Percentiles rank a stretch among this genome's conserved stretches.
These are phyloP conservation scores for Neurospora sp. DNA, from an alignment of 495 filamentous ascomycete species.

Conservation along the genomic window DNA sequence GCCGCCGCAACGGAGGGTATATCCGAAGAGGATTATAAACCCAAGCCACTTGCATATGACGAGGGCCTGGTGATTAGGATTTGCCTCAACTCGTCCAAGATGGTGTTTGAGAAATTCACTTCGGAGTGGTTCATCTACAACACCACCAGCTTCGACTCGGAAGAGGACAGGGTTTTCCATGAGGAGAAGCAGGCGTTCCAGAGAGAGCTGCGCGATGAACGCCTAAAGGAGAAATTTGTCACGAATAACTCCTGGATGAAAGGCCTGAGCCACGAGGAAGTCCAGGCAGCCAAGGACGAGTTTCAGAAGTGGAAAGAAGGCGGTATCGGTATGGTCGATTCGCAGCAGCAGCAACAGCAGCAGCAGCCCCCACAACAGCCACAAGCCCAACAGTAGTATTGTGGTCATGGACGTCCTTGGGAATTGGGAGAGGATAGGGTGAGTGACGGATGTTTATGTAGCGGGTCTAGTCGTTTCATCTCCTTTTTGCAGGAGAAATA, in stretches of 20 bases:
- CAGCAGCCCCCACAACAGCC: background rate
- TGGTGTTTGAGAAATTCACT: constrained; percentile 64
- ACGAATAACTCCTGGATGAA: constrained; percentile 71
- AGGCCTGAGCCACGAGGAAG: constrained; percentile 56
- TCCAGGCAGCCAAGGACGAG: constrained; percentile 55
- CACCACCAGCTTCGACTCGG: constrained; percentile 16
- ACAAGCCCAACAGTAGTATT: background rate
- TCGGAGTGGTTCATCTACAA: constrained; percentile 42
- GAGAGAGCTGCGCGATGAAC: constrained; percentile 47
- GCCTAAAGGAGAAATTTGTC: constrained; percentile 61
- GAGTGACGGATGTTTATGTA: background rate
- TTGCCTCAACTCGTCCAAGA: constrained; percentile 70
- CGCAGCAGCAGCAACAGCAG: background rate
- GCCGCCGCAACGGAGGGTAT: constrained; percentile 41
- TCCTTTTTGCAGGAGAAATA: background rate
- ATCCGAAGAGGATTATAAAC: constrained; percentile 33
- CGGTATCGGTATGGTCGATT: constrained; percentile 4
- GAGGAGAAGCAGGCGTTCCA: constrained; percentile 40
- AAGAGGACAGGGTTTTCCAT: constrained; percentile 23
- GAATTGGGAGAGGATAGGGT: background rate
- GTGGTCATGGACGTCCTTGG: background rate
- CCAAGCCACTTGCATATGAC: constrained; percentile 49
- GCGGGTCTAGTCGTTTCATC: background rate
- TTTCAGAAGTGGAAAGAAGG: constrained; percentile 44
- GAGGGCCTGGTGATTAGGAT: constrained; percentile 74